Conservation (phyloP, 2,329 filamentous ascomycete genomes). For the Sporothrix protearum region DNA sequence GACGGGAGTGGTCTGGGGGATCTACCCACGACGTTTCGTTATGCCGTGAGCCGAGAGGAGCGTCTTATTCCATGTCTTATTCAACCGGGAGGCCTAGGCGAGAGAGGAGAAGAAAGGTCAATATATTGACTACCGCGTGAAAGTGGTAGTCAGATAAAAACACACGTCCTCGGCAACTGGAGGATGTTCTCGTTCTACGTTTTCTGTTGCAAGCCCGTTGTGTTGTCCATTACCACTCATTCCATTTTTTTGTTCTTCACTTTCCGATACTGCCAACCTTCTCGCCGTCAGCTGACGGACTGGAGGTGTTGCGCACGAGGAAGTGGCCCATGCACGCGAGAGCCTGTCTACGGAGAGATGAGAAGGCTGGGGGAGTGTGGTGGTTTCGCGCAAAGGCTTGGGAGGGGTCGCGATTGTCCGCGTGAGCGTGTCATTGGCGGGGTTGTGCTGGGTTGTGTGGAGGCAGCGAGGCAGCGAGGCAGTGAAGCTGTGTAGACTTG, state of each 20-base stretch:
- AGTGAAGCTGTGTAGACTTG: not conserved
- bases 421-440: constrained; percentile 5
- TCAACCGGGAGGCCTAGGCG: too few relatives aligned
- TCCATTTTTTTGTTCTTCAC: not conserved
- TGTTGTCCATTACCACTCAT: not conserved
- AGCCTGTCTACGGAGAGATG: not conserved
- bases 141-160: not conserved
- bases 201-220: not conserved
- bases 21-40: not conserved
- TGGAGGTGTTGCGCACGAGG: not conserved
- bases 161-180: not conserved
- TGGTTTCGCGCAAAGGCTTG: not conserved
- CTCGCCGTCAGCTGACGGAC: not conserved
- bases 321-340: not conserved
- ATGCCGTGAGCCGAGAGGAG: not conserved
- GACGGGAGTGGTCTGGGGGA: not conserved
- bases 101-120: too few relatives aligned
- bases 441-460: not conserved
- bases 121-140: not conserved
- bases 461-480: not conserved
- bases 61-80: too few relatives aligned
- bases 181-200: not conserved
- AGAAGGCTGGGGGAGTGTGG: not conserved
- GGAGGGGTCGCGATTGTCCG: not conserved
- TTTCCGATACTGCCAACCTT: not conserved